These are phyloP conservation scores for Adenanthera pavonina DNA, from an alignment of 306 rosid genomes.

Conservation along the genomic window DNA sequence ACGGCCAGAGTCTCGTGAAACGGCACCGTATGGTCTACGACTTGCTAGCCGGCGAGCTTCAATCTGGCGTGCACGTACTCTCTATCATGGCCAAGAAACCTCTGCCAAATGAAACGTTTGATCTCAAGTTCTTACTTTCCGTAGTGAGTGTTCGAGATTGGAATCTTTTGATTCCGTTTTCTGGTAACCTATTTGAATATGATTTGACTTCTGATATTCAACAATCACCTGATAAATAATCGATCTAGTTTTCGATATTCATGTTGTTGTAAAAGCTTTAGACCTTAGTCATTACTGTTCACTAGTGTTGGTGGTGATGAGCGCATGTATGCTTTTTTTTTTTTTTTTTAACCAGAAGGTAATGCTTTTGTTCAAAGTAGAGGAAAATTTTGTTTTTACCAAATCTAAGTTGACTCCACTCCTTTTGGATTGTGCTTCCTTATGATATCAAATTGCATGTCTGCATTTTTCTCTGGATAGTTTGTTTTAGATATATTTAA, in stretches of 20 bases:
- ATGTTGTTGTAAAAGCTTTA: neutral
- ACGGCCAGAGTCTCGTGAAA: conserved; percentile 71
- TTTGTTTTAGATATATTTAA: too few species aligned
- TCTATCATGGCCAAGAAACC: conserved; percentile 65
- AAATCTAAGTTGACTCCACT: neutral
- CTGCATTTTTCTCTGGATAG: neutral
- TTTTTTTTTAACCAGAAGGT: too few species aligned
- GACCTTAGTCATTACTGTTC: conserved; percentile 2
- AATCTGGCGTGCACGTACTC: conserved; percentile 67
- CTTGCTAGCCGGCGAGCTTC: conserved; percentile 62
- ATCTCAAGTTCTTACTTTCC: neutral
- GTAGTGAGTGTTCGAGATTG: conserved; percentile 7
- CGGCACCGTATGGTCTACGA: conserved; percentile 73
- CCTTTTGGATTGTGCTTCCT: neutral
- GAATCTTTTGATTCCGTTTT: neutral
- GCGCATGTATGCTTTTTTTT: too few species aligned
- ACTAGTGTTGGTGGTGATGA: neutral
- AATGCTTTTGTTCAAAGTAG: neutral
- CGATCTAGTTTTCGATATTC: neutral
- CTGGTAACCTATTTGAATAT: neutral
- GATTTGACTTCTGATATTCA: neutral
- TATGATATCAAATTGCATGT: neutral
- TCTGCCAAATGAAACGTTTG: neutral
- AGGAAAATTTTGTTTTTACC: neutral
- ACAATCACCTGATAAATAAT: neutral